These are phyloP conservation scores for Umbelopsis isabellina DNA, from an alignment of 192 early-diverging fungal species.

Conservation along the genomic window DNA sequence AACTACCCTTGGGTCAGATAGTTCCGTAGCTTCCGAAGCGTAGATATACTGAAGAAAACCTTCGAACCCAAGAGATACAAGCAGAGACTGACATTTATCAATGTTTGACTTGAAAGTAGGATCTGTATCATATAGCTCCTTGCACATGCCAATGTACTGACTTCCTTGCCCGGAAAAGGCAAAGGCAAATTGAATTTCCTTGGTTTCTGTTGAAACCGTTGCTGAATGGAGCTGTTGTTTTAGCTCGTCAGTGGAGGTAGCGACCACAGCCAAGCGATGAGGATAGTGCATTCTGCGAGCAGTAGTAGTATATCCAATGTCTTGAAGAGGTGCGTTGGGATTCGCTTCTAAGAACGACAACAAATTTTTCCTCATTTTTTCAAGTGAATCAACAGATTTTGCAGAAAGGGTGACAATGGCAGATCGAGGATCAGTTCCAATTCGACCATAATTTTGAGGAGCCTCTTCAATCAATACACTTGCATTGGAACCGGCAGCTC, in stretches of 20 bases:
- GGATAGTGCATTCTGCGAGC: conserved; percentile 8
- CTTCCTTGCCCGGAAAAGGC: background rate
- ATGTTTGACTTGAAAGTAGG: conserved; percentile 1
- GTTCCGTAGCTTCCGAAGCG: background rate
- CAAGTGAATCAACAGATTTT: background rate
- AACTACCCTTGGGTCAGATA: background rate
- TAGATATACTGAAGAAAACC: background rate
- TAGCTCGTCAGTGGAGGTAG: background rate
- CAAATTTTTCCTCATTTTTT: background rate
- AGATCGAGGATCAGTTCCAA: background rate
- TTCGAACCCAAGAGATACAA: background rate
- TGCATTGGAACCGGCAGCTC: background rate
- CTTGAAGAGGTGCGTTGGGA: background rate
- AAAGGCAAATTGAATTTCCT: background rate
- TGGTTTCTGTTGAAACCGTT: background rate
- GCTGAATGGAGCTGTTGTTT: background rate
- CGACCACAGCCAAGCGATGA: background rate
- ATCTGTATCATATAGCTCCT: conserved; percentile 3
- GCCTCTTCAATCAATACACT: conserved; percentile 1
- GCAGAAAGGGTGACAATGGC: background rate
- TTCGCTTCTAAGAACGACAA: background rate
- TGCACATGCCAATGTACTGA: conserved; percentile 5
- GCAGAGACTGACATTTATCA: background rate
- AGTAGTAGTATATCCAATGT: conserved; percentile 3
- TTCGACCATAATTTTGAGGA: background rate